Conservation (phyloP, 352 stramenopile species). For the Elongisporangium undulatum region DNA sequence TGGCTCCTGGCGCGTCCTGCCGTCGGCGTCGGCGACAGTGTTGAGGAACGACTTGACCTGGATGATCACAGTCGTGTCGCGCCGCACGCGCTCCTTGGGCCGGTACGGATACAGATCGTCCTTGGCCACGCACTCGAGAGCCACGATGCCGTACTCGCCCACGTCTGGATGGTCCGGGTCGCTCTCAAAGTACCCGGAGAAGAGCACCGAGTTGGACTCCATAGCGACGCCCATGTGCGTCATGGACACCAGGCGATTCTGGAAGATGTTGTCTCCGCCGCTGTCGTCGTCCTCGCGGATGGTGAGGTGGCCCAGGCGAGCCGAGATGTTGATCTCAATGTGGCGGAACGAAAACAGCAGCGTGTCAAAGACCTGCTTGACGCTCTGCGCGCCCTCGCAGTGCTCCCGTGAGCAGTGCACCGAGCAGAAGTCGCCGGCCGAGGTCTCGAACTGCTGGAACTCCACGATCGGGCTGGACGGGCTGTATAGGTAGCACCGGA, state of each 20-base stretch:
- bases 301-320: constrained; percentile 46
- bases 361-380: constrained; percentile 46
- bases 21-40: neutral
- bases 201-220: constrained; percentile 38
- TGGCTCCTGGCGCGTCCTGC: constrained; percentile 1
- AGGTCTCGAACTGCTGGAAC: constrained; percentile 33
- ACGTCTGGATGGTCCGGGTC: constrained; percentile 16
- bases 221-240: constrained; percentile 24
- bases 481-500: constrained; percentile 14
- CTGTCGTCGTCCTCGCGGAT: constrained; percentile 56
- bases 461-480: constrained; percentile 19
- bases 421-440: constrained; percentile 35
- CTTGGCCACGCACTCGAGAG: constrained; percentile 28
- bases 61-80: constrained; percentile 14
- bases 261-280: constrained; percentile 26
- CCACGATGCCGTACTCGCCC: constrained; percentile 26
- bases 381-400: constrained; percentile 27
- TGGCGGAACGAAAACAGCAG: constrained; percentile 49
- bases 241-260: constrained; percentile 43
- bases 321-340: constrained; percentile 57
- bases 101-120: constrained; percentile 35
- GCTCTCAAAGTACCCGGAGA: constrained; percentile 20
- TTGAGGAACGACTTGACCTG: constrained; percentile 13
- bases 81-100: constrained; percentile 15
- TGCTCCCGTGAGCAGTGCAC: constrained; percentile 39